A percentile compares a stretch with the other conserved stretches of the same genome.
phyloP scores from a whole-genome alignment of 257 asterid genomes.

The Capsicum pubescens region DNA sequence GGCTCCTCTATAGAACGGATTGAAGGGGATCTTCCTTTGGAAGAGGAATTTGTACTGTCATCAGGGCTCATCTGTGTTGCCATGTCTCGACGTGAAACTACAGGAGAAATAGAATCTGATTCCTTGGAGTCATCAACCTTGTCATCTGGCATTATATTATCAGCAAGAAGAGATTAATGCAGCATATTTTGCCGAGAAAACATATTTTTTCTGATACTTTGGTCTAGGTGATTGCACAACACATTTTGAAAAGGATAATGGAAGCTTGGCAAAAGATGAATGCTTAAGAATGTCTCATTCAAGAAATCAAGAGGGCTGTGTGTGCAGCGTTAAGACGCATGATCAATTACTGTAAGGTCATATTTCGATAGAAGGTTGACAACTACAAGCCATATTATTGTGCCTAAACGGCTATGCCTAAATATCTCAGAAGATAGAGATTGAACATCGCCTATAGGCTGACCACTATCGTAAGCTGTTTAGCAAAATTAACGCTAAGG shows the following conservation, averaged over 20 bases:
- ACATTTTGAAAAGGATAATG: not conserved
- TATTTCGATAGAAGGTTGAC: not conserved
- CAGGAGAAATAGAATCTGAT: constrained; percentile 21
- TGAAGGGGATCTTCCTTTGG: constrained; percentile 55
- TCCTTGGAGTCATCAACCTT: not conserved
- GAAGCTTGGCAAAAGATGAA: not conserved
- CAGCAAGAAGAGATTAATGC: not conserved
- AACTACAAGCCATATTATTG: not conserved
- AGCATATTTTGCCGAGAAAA: not conserved
- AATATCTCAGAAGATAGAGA: not conserved
- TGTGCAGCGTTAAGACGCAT: not conserved
- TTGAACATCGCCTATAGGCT: not conserved
- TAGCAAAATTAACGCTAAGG: not conserved
- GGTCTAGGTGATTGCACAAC: not conserved
- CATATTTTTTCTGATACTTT: not conserved
- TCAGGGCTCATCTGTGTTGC: constrained; percentile 96
- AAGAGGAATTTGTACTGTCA: constrained; percentile 65
- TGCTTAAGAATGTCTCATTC: not conserved
- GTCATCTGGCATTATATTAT: constrained; percentile 10
- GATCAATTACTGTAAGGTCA: not conserved
- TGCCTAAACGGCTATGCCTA: not conserved
- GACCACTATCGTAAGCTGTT: not conserved
- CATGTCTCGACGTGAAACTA: constrained; percentile 70
- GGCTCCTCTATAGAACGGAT: constrained; percentile 38
- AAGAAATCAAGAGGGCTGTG: constrained; percentile 12